Conservation (phyloP, 73 alveolate species). For the Stentor roeselii region DNA sequence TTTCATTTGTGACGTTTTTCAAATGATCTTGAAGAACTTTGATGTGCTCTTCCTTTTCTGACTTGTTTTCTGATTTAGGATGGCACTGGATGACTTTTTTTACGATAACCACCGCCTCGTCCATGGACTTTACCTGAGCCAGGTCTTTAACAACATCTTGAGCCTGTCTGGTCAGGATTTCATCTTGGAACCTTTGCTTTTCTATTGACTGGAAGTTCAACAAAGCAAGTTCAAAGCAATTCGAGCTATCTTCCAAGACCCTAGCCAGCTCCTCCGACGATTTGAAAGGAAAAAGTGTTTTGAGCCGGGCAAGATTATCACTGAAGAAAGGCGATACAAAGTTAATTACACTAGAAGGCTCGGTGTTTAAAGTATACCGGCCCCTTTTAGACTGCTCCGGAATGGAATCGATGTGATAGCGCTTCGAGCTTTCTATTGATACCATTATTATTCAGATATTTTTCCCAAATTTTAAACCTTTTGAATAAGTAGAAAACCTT, state of each 20-base stretch:
- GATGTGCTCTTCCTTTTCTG: not conserved
- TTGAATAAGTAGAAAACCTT: too few relatives aligned
- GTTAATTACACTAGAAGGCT: not conserved
- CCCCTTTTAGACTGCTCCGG: not conserved
- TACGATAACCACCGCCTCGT: not conserved
- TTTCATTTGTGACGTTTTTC: not conserved
- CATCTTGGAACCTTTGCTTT: not conserved
- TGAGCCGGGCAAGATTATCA: not conserved
- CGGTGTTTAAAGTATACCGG: not conserved
- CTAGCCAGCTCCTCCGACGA: not conserved
- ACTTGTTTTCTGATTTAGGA: not conserved
- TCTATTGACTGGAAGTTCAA: not conserved
- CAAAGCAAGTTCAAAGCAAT: not conserved
- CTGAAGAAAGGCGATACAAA: not conserved
- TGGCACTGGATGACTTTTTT: not conserved
- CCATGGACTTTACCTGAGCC: not conserved
- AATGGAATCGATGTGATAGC: not conserved
- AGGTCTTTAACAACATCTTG: not conserved
- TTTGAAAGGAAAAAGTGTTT: not conserved
- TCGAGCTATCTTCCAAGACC: not conserved
- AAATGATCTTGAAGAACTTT: not conserved
- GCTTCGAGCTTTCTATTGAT: not conserved
- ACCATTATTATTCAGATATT: not conserved
- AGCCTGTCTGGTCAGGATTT: not conserved
- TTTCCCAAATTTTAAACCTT: too few relatives aligned